Conservation (phyloP, 306 rosid species). For the Acacia melanoxylon region DNA sequence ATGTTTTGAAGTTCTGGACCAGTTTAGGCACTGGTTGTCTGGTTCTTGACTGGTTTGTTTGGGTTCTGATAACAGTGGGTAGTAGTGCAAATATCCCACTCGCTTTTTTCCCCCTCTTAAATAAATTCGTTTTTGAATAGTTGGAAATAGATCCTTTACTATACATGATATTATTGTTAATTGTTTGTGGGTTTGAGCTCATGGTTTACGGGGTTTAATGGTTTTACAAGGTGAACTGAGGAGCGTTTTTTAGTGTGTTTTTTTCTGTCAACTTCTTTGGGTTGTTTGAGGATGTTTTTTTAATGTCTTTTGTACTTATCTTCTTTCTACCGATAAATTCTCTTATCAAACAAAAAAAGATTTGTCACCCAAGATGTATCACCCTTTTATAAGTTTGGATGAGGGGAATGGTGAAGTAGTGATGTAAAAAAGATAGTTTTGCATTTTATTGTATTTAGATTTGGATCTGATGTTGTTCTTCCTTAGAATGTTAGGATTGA, state of each 20-base stretch:
- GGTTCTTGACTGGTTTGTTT: not conserved
- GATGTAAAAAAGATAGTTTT: not conserved
- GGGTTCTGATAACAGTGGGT: not conserved
- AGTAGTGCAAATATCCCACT: not conserved
- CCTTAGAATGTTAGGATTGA: not conserved
- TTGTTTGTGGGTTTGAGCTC: slow-evolving; percentile 23
- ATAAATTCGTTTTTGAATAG: not conserved
- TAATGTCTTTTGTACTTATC: not conserved
- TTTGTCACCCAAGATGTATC: not conserved
- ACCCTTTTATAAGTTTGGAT: not conserved
- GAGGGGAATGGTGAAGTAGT: not conserved
- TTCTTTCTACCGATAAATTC: not conserved
- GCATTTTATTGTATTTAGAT: not conserved
- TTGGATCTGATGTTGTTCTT: not conserved
- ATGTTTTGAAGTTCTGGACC: not conserved
- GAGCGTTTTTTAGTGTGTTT: not conserved
- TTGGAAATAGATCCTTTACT: not conserved
- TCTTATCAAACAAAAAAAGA: not conserved
- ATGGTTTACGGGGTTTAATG: not conserved
- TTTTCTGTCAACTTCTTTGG: not conserved
- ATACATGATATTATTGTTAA: not conserved
- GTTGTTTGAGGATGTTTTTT: not conserved
- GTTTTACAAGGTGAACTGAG: not conserved
- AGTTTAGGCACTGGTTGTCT: not conserved
- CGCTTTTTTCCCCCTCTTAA: not conserved